Conservation (phyloP, 192 early-diverging fungal genomes). For the Phlyctochytrium arcticum region DNA sequence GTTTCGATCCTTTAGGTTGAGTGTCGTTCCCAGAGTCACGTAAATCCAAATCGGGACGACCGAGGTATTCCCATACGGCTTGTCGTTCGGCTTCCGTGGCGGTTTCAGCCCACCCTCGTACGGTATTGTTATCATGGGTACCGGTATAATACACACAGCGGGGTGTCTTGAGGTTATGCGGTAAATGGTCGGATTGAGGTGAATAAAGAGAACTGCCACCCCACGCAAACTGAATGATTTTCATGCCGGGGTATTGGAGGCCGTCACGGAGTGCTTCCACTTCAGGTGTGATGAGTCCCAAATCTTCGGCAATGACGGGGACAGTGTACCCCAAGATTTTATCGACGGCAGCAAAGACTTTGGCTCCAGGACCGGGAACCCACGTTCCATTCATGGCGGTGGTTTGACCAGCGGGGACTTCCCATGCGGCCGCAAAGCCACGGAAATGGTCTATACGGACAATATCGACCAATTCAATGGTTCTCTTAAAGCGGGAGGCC, state of each 20-base stretch:
- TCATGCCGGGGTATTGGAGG: conserved; percentile 24
- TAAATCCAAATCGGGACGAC: not conserved
- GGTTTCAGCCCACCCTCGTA: conserved; percentile 12
- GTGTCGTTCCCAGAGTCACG: not conserved
- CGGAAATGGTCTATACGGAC: conserved; percentile 26
- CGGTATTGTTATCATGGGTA: conserved; percentile 23
- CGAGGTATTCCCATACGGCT: conserved; percentile 12
- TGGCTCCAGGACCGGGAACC: conserved; percentile 18
- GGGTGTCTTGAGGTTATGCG: conserved; percentile 3
- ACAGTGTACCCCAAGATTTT: not conserved
- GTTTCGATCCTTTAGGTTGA: not conserved
- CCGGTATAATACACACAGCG: conserved; percentile 27
- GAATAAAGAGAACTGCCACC: conserved; percentile 1
- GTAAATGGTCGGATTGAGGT: conserved; percentile 12
- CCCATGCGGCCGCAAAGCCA: conserved; percentile 25
- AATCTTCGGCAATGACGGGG: conserved; percentile 26
- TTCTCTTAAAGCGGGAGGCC: conserved; percentile 9
- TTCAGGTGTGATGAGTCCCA: conserved; percentile 13
- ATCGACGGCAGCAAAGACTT: conserved; percentile 20
- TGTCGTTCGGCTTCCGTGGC: conserved; percentile 1
- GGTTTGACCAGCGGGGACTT: conserved; percentile 14
- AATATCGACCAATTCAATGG: conserved; percentile 10
- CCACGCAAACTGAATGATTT: conserved; percentile 27
- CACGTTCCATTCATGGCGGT: conserved; percentile 20
- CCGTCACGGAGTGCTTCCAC: conserved; percentile 15